Evolutionary conservation across 1,284 basidiomycete genomes (phyloP), one percentile per base, ranked within the genome.

Genomic region (Tetrapyrgos nigripes): DNA sequence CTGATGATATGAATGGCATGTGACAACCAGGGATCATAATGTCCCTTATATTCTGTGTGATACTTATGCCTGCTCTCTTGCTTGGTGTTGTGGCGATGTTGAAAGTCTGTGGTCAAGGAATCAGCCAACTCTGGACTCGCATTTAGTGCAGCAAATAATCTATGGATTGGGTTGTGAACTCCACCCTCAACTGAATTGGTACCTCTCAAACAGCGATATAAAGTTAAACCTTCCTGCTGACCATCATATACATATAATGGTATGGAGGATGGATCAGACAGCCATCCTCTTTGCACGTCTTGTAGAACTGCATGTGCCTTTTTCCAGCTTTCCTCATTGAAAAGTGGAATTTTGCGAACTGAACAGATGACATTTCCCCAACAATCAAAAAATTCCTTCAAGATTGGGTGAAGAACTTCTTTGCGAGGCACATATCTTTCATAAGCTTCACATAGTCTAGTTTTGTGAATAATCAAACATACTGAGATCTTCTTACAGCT

Each of bases 141-240:
- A n/a, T n/a, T n/a, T n/a, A n/a, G n/a, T n/a, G n/a, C n/a, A n/a
- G n/a, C n/a, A n/a, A n/a, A n/a, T n/a, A n/a, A n/a, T n/a, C n/a
- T n/a, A n/a, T n/a, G n/a, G n/a, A n/a, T n/a, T n/a, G n/a, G n/a
- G n/a, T n/a, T n/a, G n/a, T n/a, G 63, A 44, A 68, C 58, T 28
- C 29, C 65, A 31, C 66, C 64, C 51, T 68, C 64, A 53, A 67
- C 54, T 14, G 62, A 63, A 29, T 65, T 69, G 11, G 67, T 67
- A 4, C 66, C 68, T 53, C 61, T 40, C 8, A 68, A 50, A 27
- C 53, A 60, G 27, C 55, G 59, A 53, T 62, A 69, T n/a, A 67
- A 24, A n/a, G 19, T 47, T 11, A 68, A 53, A 4, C 64, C 61
- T 59, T 66, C 47, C 29, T 57, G 47, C 37, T 69, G 66, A 35